phyloP scores from a whole-genome alignment of 257 asterid species.

The Solanum sitiens region DNA sequence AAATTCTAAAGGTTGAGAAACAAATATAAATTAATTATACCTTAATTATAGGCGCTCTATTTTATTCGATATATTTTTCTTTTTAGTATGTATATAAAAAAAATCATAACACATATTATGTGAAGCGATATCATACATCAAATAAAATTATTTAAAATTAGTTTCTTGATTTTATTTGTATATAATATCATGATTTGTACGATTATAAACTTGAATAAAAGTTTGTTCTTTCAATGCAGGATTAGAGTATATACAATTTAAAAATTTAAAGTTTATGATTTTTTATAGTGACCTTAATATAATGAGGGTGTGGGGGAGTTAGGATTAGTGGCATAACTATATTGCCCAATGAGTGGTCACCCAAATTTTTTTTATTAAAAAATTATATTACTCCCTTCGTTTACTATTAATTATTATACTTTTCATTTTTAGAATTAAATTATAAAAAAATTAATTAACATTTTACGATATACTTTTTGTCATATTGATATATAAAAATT shows the following conservation, averaged over 20 bases:
- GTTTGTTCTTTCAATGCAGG: too few relatives aligned
- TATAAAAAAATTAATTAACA: too few relatives aligned
- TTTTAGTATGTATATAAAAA: not conserved
- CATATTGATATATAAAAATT: too few relatives aligned
- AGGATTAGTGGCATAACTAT: too few relatives aligned
- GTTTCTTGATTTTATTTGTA: not conserved
- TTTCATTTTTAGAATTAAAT: too few relatives aligned
- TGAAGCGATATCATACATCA: not conserved
- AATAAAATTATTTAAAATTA: not conserved
- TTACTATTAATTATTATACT: too few relatives aligned
- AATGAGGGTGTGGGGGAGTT: too few relatives aligned
- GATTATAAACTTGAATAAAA: not conserved
- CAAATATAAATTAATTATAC: not conserved
- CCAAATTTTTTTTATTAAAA: too few relatives aligned
- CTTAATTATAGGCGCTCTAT: not conserved
- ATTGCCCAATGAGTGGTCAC: too few relatives aligned
- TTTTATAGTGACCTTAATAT: too few relatives aligned
- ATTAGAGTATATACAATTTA: fast-evolving
- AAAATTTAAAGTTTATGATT: not conserved
- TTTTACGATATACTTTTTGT: too few relatives aligned
- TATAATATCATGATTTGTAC: not conserved
- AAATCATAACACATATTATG: not conserved
- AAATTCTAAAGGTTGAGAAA: not conserved
- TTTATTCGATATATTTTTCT: not conserved
- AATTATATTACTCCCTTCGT: too few relatives aligned